A percentile compares a stretch with the other conserved stretches of the same genome.
Evolutionary conservation across 306 rosid species (phyloP).

Genomic region (Casuarina equisetifolia): DNA sequence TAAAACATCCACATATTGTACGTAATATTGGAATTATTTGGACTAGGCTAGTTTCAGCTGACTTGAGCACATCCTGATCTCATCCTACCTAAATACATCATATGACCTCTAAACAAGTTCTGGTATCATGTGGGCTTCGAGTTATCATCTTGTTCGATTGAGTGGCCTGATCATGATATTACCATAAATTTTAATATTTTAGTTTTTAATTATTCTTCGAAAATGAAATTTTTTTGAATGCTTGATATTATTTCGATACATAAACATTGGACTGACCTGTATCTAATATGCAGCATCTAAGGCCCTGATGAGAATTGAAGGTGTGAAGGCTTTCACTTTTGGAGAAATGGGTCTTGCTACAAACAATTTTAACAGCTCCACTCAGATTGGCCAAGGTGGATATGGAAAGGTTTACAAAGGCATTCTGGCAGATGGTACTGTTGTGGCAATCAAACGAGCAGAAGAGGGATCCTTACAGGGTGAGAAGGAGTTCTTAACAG

Average conservation of each 20-base stretch:
- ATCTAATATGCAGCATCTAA: constrained; percentile 52
- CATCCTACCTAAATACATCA: no score
- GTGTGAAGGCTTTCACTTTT: constrained; percentile 65
- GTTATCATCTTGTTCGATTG: no score
- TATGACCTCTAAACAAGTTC: not conserved
- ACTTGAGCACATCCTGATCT: not conserved
- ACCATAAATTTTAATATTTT: no score
- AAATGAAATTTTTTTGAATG: constrained; percentile 38
- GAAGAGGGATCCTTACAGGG: constrained; percentile 92
- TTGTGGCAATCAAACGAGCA: constrained; percentile 83
- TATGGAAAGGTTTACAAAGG: constrained; percentile 95
- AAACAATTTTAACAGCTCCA: constrained; percentile 52
- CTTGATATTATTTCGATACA: constrained; percentile 23
- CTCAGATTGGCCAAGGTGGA: constrained; percentile 86
- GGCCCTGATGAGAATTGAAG: constrained; percentile 64
- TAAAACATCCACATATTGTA: not conserved
- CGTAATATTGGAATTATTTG: not conserved
- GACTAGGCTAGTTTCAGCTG: not conserved
- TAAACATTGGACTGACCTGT: constrained; percentile 15
- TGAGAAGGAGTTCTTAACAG: constrained; percentile 85
- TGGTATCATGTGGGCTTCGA: no score
- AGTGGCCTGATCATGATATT: no score
- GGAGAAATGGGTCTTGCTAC: constrained; percentile 76
- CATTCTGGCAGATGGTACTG: constrained; percentile 49
- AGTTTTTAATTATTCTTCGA: constrained; percentile 20